phyloP scores from a whole-genome alignment of 2,329 filamentous ascomycete genomes.

The Sordariomycetes sp. region DNA sequence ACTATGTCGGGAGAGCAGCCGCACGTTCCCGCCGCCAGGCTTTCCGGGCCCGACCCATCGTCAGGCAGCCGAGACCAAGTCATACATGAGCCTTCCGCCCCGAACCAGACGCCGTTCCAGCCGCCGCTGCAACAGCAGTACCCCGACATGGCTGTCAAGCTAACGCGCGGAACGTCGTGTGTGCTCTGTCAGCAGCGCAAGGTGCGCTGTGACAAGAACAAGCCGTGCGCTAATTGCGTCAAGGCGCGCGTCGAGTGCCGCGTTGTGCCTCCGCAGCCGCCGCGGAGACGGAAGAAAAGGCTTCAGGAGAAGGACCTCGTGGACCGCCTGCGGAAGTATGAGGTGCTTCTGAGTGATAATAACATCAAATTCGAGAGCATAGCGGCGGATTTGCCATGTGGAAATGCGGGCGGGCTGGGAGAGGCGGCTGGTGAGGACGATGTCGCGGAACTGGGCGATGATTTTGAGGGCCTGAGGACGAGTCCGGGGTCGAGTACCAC shows the following conservation, averaged over 20 bases:
- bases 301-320: conserved; percentile 62
- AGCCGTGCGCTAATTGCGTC: conserved; percentile 57
- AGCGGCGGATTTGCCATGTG: conserved; percentile 27
- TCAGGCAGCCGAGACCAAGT: neutral
- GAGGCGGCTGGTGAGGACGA: conserved; percentile 30
- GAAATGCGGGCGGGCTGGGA: neutral
- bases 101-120: neutral
- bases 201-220: conserved; percentile 62
- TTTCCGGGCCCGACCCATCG: neutral
- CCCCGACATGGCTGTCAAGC: conserved; percentile 25
- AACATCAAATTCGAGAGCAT: conserved; percentile 60
- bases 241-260: conserved; percentile 52
- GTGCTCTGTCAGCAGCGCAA: conserved; percentile 68
- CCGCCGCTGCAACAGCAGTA: neutral
- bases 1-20: neutral
- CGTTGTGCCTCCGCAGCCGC: conserved; percentile 44
- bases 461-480: conserved; percentile 43
- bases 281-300: conserved; percentile 48
- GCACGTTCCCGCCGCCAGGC: neutral
- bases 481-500: conserved; percentile 34
- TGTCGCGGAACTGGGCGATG: conserved; percentile 44
- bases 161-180: conserved; percentile 53
- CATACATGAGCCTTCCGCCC: neutral
- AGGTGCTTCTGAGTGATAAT: conserved; percentile 52
- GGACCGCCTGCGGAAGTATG: conserved; percentile 59